Evolutionary conservation across 2,329 filamentous ascomycete genomes (phyloP), one percentile per base, ranked within the genome.

Genomic region (Bisporella sp.): DNA sequence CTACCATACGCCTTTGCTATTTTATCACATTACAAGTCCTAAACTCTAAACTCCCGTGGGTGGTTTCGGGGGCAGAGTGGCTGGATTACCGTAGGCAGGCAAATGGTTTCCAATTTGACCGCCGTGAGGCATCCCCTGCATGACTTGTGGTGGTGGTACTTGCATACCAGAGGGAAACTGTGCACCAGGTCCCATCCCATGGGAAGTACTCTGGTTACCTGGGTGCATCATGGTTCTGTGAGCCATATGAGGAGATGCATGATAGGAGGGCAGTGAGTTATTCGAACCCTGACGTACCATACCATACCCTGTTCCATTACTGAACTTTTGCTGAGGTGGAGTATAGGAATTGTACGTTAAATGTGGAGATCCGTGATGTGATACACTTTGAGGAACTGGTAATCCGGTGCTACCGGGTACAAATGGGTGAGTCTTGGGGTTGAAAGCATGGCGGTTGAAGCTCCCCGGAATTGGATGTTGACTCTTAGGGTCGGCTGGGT

Each of bases 371-470:
- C 63, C 62, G 45, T 66, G 64, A 45, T 64, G 62, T 48, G 63
- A 59, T 54, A 65, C 60, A 4, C 62, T 55, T 44, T 66, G 69
- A 40, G 73, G 75, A 56, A 74, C 71, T 4, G 74, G 70, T 31
- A 71, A 68, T 65, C 73, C 71, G 55, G 68, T 73, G 54, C 79
- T 73, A 47, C 75, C 76, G 1, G 92, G 92, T 29, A 96, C 81
- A 67, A 97, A 96, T 0, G 91, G 87, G 63, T 95, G 88, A 12
- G 88, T 96, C 70, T 95, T 91, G 1, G 91, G 92, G 64, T 96
- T 96, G 72, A 97, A 96, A 9, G 86, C 82, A 60, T 89, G 88
- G 51, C 90, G 79, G 63, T 87, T 89, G 64, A 81, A 95, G 68
- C 85, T 93, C 35, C 89, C 89, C 11, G 89, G 88, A 50, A 95